phyloP scores from a whole-genome alignment of 768 basidiomycete genomes.

The Pulveroboletus sp. region DNA sequence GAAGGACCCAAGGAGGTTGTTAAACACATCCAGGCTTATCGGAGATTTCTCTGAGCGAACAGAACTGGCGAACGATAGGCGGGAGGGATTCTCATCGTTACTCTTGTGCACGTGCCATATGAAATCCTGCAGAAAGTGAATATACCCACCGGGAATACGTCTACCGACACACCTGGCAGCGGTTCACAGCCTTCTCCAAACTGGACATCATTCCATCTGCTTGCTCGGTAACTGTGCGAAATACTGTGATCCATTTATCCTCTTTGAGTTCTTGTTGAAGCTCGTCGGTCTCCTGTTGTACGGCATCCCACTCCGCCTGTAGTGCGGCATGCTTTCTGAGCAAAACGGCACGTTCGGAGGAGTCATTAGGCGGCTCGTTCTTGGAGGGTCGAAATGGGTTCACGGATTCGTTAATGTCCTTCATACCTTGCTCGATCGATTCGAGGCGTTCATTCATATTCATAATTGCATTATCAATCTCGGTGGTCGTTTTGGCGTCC shows the following conservation, averaged over 20 bases:
- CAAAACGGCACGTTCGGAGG: conserved; percentile 38
- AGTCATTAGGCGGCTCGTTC: conserved; percentile 45
- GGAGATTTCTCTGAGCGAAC: conserved; percentile 48
- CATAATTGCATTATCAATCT: conserved; percentile 80
- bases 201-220: conserved; percentile 98
- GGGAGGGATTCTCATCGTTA: conserved; percentile 42
- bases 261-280: conserved; percentile 91
- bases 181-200: conserved; percentile 86
- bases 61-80: conserved; percentile 41
- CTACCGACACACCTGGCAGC: conserved; percentile 66
- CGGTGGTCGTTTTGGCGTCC: conserved; percentile 52
- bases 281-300: conserved; percentile 75
- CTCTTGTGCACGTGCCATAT: conserved; percentile 75
- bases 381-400: conserved; percentile 51
- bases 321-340: conserved; percentile 73
- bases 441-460: conserved; percentile 76
- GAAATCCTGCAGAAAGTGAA: conserved; percentile 55
- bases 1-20: conserved; percentile 65
- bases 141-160: background rate
- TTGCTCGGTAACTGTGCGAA: conserved; percentile 89
- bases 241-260: conserved; percentile 95
- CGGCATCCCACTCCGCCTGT: conserved; percentile 72
- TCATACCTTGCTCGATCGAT: conserved; percentile 65
- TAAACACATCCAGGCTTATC: conserved; percentile 59
- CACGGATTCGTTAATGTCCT: conserved; percentile 59